These are phyloP conservation scores for Sporothrix pallida DNA, from an alignment of 2,329 filamentous ascomycete species.

Conservation along the genomic window DNA sequence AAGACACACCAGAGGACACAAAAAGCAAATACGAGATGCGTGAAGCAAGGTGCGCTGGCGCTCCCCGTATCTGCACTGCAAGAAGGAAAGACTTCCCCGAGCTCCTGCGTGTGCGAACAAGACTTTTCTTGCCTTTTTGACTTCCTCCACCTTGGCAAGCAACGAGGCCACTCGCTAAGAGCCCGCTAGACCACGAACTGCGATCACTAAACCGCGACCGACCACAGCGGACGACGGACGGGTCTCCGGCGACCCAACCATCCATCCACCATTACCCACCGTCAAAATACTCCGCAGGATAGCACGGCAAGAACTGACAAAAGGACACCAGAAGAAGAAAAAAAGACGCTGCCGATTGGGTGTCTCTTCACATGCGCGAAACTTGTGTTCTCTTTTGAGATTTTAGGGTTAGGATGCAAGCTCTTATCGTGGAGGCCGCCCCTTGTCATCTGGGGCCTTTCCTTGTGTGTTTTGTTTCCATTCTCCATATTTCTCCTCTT, in stretches of 20 bases:
- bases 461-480: not conserved
- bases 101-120: not conserved
- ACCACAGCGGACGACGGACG: not conserved
- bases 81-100: not conserved
- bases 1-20: not conserved
- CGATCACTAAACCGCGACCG: not conserved
- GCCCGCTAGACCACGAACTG: not conserved
- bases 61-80: not conserved
- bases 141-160: conserved; percentile 14
- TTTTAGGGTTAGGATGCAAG: not conserved
- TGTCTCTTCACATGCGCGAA: too few relatives aligned
- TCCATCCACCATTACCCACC: not conserved
- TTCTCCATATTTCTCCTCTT: not conserved
- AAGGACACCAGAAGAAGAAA: not conserved
- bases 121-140: not conserved
- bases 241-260: not conserved
- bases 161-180: conserved; percentile 12
- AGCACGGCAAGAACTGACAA: not conserved
- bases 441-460: not conserved
- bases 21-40: conserved; percentile 18
- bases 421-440: conserved; percentile 22
- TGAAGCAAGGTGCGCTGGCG: not conserved
- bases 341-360: not conserved
- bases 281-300: conserved; percentile 6
- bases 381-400: too few relatives aligned